Conservation (phyloP, 495 filamentous ascomycete genomes). For the Lentithecium fluviatile region DNA sequence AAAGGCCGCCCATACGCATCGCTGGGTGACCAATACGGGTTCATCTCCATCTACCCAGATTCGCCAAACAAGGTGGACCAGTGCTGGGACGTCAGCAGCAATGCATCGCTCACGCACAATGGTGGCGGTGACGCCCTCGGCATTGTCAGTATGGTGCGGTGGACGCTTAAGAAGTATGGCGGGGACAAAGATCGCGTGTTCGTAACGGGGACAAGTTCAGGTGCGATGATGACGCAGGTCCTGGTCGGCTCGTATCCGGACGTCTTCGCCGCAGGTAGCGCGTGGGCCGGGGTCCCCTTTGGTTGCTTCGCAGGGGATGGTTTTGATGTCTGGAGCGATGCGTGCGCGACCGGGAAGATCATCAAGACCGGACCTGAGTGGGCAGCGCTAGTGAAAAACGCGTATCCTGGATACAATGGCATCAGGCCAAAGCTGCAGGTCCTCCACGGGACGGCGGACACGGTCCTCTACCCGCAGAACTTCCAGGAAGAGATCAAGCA, state of each 20-base stretch:
- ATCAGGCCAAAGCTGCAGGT: conserved; percentile 57
- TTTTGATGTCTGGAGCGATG: conserved; percentile 54
- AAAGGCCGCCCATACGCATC: conserved; percentile 25
- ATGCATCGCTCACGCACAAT: conserved; percentile 50
- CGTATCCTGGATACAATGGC: conserved; percentile 58
- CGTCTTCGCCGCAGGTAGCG: conserved; percentile 57
- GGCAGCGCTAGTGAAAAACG: conserved; percentile 51
- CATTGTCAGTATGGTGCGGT: conserved; percentile 58
- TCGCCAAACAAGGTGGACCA: conserved; percentile 42
- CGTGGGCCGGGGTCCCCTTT: conserved; percentile 59
- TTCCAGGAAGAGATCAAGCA: conserved; percentile 57
- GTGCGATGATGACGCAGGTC: conserved; percentile 50
- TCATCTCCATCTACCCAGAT: conserved; percentile 34
- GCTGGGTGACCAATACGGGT: conserved; percentile 27
- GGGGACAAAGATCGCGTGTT: conserved; percentile 52
- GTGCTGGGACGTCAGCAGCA: conserved; percentile 58
- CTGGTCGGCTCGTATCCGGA: conserved; percentile 60
- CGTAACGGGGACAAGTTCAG: conserved; percentile 55
- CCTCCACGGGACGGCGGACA: conserved; percentile 54
- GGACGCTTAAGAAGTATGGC: conserved; percentile 50
- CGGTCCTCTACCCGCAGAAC: conserved; percentile 52
- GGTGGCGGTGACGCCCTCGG: conserved; percentile 53
- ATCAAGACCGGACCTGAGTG: conserved; percentile 52
- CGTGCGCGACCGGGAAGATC: conserved; percentile 53
- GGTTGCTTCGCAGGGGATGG: conserved; percentile 56